Conservation (phyloP, 305 asterid genomes). For the Plantago coronopus region DNA sequence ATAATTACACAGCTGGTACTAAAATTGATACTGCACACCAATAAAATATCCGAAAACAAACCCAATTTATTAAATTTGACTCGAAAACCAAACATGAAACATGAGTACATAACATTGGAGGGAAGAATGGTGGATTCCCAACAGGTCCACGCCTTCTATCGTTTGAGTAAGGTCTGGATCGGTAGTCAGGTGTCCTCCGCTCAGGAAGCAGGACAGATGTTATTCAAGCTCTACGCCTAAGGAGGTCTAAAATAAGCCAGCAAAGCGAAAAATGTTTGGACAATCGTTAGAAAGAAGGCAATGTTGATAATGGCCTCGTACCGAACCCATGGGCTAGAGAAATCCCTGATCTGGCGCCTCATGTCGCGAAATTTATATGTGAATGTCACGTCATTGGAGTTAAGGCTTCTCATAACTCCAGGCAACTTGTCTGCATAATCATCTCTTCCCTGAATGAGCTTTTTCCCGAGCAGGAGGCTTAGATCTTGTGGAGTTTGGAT, state of each 20-base stretch:
- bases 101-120: no score
- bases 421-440: constrained; percentile 11
- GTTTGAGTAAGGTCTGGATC: no score
- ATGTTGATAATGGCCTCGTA: neutral
- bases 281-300: constrained; percentile 8
- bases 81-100: no score
- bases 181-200: no score
- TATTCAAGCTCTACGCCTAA: no score
- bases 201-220: no score
- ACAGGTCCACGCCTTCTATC: no score
- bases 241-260: constrained; percentile 12
- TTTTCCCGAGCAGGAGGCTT: neutral
- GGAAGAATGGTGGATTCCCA: no score
- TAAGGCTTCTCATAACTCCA: constrained; percentile 6
- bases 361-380: neutral
- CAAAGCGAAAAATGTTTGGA: constrained; percentile 15
- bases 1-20: no score
- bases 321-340: constrained; percentile 19
- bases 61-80: no score
- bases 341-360: constrained; percentile 21
- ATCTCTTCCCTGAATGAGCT: constrained; percentile 6
- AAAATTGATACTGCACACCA: no score
- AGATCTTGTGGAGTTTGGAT: constrained; percentile 11
- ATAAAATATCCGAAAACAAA: no score
- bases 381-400: neutral